These are phyloP conservation scores for Ustilago hordei DNA, from an alignment of 1,284 basidiomycete species.

Conservation along the genomic window DNA sequence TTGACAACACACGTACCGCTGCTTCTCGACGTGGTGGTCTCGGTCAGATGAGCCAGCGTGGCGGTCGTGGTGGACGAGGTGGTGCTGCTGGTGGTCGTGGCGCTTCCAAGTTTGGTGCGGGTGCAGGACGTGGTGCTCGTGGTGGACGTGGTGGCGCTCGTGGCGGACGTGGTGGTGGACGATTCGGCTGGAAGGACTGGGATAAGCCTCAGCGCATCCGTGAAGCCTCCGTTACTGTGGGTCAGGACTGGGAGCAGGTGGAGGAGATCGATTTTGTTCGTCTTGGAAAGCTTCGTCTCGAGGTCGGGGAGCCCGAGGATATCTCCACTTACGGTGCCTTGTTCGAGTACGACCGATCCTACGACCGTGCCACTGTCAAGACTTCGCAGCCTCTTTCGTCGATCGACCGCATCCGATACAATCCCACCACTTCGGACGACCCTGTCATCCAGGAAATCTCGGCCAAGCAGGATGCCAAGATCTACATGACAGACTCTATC, in stretches of 20 bases:
- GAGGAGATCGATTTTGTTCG: conserved; percentile 98
- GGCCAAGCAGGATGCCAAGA: conserved; percentile 76
- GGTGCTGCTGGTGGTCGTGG: conserved; percentile 54
- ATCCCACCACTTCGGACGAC: conserved; percentile 96
- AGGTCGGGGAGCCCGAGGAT: conserved; percentile 74
- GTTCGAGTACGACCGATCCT: conserved; percentile 92
- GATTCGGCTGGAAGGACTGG: conserved; percentile 91
- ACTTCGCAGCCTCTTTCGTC: conserved; percentile 89
- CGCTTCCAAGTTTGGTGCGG: conserved; percentile 56
- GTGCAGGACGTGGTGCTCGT: conserved; percentile 59
- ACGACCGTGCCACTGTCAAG: conserved; percentile 91
- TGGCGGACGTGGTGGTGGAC: conserved; percentile 70
- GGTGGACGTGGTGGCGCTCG: conserved; percentile 69
- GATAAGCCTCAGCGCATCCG: conserved; percentile 89
- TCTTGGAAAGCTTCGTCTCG: conserved; percentile 88
- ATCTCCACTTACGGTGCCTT: conserved; percentile 85
- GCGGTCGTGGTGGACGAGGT: conserved; percentile 65
- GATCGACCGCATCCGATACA: conserved; percentile 95
- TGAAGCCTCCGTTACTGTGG: conserved; percentile 93
- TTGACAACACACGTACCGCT: conserved; percentile 78
- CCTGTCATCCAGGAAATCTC: conserved; percentile 72
- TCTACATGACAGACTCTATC: conserved; percentile 96
- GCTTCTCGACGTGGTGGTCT: conserved; percentile 67
- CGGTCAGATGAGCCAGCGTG: conserved; percentile 70
- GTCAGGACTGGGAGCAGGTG: conserved; percentile 89